phyloP scores from a whole-genome alignment of 1,139 yeast genomes.

The Hyphopichia fennica region DNA sequence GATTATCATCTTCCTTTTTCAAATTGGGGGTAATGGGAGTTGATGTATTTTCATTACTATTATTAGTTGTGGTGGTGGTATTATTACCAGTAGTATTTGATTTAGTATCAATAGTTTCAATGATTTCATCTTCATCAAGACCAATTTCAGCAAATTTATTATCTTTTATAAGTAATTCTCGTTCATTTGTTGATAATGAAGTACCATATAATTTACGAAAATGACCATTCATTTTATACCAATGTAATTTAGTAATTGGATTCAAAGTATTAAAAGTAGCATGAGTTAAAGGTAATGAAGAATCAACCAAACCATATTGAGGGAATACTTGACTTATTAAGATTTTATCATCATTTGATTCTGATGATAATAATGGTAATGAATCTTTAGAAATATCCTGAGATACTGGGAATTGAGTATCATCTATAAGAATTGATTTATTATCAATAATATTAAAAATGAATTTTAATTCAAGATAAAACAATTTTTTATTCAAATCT shows the following conservation, averaged over 20 bases:
- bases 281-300: constrained; percentile 30
- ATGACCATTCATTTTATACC: constrained; percentile 22
- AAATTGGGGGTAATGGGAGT: neutral
- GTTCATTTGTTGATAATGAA: constrained; percentile 25
- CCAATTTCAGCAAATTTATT: constrained; percentile 29
- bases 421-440: constrained; percentile 10
- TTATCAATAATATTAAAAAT: constrained; percentile 19
- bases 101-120: constrained; percentile 5
- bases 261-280: constrained; percentile 39
- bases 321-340: constrained; percentile 45
- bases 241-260: constrained; percentile 35
- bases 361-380: neutral
- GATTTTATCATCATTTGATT: constrained; percentile 24
- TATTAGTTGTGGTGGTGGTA: too few species aligned
- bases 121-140: constrained; percentile 12
- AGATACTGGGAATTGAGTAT: neutral
- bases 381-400: constrained; percentile 2
- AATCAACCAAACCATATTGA: constrained; percentile 36
- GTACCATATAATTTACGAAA: constrained; percentile 2
- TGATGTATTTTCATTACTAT: neutral
- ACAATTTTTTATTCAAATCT: constrained; percentile 21
- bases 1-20: constrained; percentile 3
- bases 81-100: neutral
- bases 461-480: constrained; percentile 26
- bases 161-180: constrained; percentile 29